Base-by-base conservation (phyloP, 768 basidiomycete species). In the Auriscalpium microsporum region DNA sequence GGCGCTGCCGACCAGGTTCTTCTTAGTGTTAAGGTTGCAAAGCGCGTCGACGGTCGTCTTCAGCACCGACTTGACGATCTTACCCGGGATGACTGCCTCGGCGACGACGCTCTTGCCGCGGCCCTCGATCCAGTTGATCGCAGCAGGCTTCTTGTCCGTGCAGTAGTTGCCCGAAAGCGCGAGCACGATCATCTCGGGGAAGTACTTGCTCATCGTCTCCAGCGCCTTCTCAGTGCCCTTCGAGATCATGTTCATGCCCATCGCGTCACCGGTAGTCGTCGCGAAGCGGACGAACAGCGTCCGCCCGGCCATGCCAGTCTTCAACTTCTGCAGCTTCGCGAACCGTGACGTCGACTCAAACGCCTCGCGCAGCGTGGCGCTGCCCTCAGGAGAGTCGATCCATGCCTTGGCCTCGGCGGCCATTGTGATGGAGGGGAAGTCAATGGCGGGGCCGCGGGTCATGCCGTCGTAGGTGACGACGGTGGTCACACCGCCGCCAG, bases 221-320 rank as follows among this genome's bases (percentile, higher is more conserved):
- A 99, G 79, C 19, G 94, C 94, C 71, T 89, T 90, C 75, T 98
- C 96, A 10, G 93, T 94, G 3, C 94, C 96, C 73, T 99, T 99
- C 9, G 88, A 90, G 66, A 98, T 96, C 96, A 98, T 99, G 77
- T 99, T 99, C 96, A 99, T 99, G 16, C 96, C 96, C 95, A 98
- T 99, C 44, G 96, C 95, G 65, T 98, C 95, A 34, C 94, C 96
- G 0, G 96, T 98, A 53, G 82, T 84, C 13, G 94, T 96, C 56
- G 89, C 88, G 66, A 99, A 97, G 48, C 96, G 82, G 21, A 97
- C 84, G 67, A 85, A 99, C 40, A 99, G 73, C 40, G 93, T 95
- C 44, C 96, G 81, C 6, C 96, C 96, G 7, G 96, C 96, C 69
- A 98, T 74, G 5, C 87, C 90, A 48, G 85, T 85, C 78, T 95